phyloP scores from a whole-genome alignment of 2,329 filamentous ascomycete species.

The Penicillium thymicola region DNA sequence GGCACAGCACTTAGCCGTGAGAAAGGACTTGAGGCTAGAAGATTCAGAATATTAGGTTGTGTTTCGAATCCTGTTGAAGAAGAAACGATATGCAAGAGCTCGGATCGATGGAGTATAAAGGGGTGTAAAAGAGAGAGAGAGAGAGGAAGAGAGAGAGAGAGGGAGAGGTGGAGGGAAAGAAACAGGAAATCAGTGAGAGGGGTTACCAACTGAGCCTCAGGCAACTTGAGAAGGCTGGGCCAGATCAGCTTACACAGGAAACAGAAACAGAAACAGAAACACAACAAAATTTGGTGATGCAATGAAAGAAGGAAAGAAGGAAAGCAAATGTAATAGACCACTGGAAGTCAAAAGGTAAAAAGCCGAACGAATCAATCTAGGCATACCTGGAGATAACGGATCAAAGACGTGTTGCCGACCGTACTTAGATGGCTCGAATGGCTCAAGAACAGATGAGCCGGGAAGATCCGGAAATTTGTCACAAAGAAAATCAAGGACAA shows the following conservation, averaged over 20 bases:
- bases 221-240: conserved; percentile 14
- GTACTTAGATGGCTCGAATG: conserved; percentile 2
- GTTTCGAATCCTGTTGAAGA: background rate
- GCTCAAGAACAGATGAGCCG: background rate
- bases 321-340: background rate
- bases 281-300: background rate
- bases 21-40: conserved; percentile 14
- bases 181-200: conserved; percentile 9
- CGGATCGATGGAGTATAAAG: conserved; percentile 4
- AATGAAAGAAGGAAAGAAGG: background rate
- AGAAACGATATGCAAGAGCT: background rate
- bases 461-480: background rate
- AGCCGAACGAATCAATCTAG: background rate
- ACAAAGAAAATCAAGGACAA: background rate
- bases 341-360: background rate
- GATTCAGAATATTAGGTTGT: conserved; percentile 7
- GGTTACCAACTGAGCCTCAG: conserved; percentile 21
- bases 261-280: background rate
- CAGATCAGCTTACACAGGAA: background rate
- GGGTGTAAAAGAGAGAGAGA: conserved; percentile 4
- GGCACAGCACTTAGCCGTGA: conserved; percentile 33
- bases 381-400: conserved; percentile 13
- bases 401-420: conserved; percentile 18
- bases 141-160: conserved; percentile 5
- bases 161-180: conserved; percentile 10